Conservation (phyloP, 129 eudicot genomes). For the Lonicera japonica region DNA sequence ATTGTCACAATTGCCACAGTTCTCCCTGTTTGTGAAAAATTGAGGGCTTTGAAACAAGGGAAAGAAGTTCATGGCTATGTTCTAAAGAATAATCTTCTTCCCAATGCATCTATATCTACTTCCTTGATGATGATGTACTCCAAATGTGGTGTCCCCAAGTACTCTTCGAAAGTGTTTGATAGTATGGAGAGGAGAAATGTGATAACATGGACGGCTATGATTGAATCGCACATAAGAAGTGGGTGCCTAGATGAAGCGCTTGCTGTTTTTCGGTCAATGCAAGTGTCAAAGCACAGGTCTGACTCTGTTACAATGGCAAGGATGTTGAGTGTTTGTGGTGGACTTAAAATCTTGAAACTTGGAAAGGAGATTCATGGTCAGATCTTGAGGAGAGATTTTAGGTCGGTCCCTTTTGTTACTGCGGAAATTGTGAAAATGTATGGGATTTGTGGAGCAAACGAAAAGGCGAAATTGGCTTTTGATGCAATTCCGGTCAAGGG, state of each 20-base stretch:
- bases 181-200: constrained; percentile 56
- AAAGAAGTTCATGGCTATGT: constrained; percentile 77
- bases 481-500: constrained; percentile 46
- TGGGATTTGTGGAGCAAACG: constrained; percentile 46
- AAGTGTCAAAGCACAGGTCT: constrained; percentile 57
- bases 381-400: constrained; percentile 51
- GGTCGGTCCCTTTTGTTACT: constrained; percentile 51
- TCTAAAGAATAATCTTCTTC: constrained; percentile 44
- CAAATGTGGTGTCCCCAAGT: constrained; percentile 44
- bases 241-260: constrained; percentile 48
- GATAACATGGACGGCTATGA: constrained; percentile 78
- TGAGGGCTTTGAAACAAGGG: constrained; percentile 66
- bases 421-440: constrained; percentile 66
- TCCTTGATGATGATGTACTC: constrained; percentile 90
- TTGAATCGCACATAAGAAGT: constrained; percentile 44
- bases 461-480: constrained; percentile 49
- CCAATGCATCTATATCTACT: constrained; percentile 47
- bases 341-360: constrained; percentile 43
- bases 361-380: constrained; percentile 87
- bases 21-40: constrained; percentile 64
- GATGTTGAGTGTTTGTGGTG: constrained; percentile 45
- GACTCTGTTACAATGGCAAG: constrained; percentile 64
- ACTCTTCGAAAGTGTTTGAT: constrained; percentile 43
- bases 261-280: constrained; percentile 62
- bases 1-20: constrained; percentile 67